Evolutionary conservation across 768 basidiomycete species (phyloP).

Genomic region (Neoboletus brunneissimus): DNA sequence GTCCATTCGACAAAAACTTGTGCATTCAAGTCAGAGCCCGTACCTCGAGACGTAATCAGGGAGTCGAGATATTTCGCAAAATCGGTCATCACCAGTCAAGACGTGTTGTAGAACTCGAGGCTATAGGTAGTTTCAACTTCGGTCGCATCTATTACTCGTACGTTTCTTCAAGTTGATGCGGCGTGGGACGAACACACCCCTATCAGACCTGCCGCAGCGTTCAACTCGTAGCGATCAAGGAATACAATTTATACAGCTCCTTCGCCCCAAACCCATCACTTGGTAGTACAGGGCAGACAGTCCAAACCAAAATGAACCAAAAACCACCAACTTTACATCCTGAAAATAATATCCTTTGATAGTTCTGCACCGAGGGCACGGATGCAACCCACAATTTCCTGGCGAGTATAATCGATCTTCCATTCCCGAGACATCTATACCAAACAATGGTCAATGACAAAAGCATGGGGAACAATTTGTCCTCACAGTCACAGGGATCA

Average conservation of each 20-base stretch:
- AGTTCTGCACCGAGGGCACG: slow-evolving; percentile 43
- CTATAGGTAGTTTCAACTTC: background rate
- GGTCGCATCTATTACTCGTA: background rate
- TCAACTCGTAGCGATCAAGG: background rate
- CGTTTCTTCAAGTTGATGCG: background rate
- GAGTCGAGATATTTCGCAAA: slow-evolving; percentile 25
- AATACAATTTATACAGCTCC: background rate
- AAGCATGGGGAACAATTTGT: background rate
- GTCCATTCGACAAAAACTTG: slow-evolving; percentile 23
- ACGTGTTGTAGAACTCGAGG: background rate
- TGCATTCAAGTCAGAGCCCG: slow-evolving; percentile 10
- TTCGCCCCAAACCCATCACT: background rate
- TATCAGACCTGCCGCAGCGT: background rate
- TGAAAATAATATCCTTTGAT: slow-evolving; percentile 41
- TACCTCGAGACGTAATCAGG: slow-evolving; percentile 15
- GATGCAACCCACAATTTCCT: slow-evolving; percentile 42
- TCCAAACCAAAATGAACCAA: background rate
- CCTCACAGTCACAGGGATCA: slow-evolving; percentile 29
- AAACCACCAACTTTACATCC: slow-evolving; percentile 12
- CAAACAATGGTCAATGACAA: slow-evolving; percentile 7
- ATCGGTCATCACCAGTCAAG: slow-evolving; percentile 16
- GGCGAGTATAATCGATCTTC: slow-evolving; percentile 28
- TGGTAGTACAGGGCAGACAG: background rate
- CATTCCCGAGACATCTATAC: slow-evolving; percentile 28
- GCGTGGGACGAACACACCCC: slow-evolving; percentile 5